A percentile compares a stretch with the other conserved stretches of the same genome.
phyloP scores from a whole-genome alignment of 306 rosid genomes.

The Cicer yamashitae region DNA sequence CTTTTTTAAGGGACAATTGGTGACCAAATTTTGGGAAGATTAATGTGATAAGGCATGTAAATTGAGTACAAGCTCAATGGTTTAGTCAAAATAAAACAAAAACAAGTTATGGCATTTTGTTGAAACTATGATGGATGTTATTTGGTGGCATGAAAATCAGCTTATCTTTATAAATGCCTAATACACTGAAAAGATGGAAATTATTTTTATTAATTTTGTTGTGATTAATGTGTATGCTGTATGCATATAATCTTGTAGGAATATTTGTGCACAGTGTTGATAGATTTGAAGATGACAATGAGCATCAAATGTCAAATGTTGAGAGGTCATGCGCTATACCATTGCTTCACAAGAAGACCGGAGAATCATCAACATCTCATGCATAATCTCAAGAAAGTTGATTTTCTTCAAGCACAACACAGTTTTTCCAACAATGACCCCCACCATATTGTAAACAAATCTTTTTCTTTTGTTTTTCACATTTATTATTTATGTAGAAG shows the following conservation, averaged over 20 bases:
- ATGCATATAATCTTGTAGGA: conserved; percentile 51
- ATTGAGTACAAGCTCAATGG: neutral
- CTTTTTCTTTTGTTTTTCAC: neutral
- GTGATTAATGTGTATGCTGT: conserved; percentile 16
- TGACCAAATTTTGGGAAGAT: neutral
- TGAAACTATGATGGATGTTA: conserved; percentile 1
- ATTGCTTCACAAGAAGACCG: conserved; percentile 57
- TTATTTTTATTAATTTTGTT: conserved; percentile 20
- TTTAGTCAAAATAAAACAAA: neutral
- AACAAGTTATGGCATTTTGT: neutral
- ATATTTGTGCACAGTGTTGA: conserved; percentile 66
- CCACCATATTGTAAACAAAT: too few relatives aligned
- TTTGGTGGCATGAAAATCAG: conserved; percentile 9
- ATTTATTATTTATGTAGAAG: too few relatives aligned
- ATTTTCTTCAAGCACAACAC: neutral
- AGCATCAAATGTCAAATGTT: conserved; percentile 29
- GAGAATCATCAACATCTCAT: conserved; percentile 48
- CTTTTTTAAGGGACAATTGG: neutral
- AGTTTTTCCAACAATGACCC: too few relatives aligned
- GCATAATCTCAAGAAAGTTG: conserved; percentile 39
- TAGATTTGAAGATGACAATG: conserved; percentile 64
- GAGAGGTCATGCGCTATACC: conserved; percentile 60
- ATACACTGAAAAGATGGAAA: neutral
- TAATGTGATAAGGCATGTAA: neutral
- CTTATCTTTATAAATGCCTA: neutral